phyloP scores from a whole-genome alignment of 306 rosid species.

The Albizia julibrissin region DNA sequence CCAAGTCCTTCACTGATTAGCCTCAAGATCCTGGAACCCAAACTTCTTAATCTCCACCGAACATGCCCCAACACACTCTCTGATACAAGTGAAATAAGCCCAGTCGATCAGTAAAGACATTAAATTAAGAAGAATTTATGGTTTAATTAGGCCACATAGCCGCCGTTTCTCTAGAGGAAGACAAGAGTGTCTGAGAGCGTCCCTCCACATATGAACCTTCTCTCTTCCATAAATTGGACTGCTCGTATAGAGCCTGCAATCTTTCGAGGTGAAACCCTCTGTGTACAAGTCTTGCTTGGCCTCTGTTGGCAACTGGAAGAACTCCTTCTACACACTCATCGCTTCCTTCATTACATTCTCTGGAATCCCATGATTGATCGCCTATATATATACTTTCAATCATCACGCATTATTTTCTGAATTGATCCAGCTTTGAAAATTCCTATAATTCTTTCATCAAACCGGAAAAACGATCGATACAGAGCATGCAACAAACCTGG shows the following conservation, averaged over 20 bases:
- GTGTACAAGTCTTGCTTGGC: constrained; percentile 25
- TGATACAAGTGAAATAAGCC: neutral
- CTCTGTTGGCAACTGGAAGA: constrained; percentile 31
- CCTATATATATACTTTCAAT: neutral
- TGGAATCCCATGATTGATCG: constrained; percentile 26
- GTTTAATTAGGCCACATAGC: neutral
- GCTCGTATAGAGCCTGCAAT: constrained; percentile 32
- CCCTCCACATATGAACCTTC: neutral
- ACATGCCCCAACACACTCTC: constrained; percentile 17
- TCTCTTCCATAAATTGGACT: neutral
- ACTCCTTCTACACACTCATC: constrained; percentile 29
- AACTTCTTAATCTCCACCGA: constrained; percentile 3
- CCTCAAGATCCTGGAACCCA: constrained; percentile 5
- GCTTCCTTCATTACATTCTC: constrained; percentile 8
- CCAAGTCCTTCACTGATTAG: constrained; percentile 20
- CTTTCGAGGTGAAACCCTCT: constrained; percentile 8
- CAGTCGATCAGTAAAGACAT: neutral
- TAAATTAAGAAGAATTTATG: neutral
- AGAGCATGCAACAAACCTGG: too few relatives aligned
- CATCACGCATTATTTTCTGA: too few relatives aligned
- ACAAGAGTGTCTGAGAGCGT: neutral
- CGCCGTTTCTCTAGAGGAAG: neutral
- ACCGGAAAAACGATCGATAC: too few relatives aligned
- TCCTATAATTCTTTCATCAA: neutral
- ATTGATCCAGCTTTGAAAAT: neutral